Conservation (phyloP, 352 stramenopile genomes). For the Aphanomyces euteiches region DNA sequence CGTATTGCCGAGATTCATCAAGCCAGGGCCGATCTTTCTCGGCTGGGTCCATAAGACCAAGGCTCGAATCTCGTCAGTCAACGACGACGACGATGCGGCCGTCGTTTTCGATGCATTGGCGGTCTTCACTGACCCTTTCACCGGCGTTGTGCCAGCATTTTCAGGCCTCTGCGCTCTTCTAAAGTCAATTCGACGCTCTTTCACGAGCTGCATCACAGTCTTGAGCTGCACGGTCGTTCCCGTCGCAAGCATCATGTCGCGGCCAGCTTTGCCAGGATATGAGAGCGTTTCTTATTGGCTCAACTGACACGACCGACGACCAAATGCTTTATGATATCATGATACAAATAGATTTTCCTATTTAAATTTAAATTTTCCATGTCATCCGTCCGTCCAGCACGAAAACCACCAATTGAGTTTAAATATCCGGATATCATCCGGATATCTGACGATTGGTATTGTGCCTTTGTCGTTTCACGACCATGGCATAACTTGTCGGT, state of each 20-base stretch:
- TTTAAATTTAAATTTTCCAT: too few species aligned
- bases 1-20: conserved; percentile 92
- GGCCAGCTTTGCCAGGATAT: not conserved
- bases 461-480: too few species aligned
- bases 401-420: too few species aligned
- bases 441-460: too few species aligned
- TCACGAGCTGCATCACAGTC: conserved; percentile 68
- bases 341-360: too few species aligned
- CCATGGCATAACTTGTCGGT: too few species aligned
- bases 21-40: conserved; percentile 71
- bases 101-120: conserved; percentile 13
- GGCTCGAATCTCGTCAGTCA: conserved; percentile 46
- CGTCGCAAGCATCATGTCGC: conserved; percentile 26
- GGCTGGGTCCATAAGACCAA: conserved; percentile 58
- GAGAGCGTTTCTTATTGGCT: conserved; percentile 6
- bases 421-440: too few species aligned
- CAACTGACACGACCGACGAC: too few species aligned
- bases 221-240: conserved; percentile 41
- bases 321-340: too few species aligned
- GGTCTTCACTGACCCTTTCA: conserved; percentile 24
- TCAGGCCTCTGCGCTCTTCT: conserved; percentile 55
- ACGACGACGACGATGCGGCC: conserved; percentile 38
- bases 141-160: conserved; percentile 43
- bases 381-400: too few species aligned
- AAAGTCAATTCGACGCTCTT: conserved; percentile 81